Percentiles rank a stretch among this genome's conserved stretches.
Conservation (phyloP, 306 rosid genomes). For the Coriaria nepalensis region DNA sequence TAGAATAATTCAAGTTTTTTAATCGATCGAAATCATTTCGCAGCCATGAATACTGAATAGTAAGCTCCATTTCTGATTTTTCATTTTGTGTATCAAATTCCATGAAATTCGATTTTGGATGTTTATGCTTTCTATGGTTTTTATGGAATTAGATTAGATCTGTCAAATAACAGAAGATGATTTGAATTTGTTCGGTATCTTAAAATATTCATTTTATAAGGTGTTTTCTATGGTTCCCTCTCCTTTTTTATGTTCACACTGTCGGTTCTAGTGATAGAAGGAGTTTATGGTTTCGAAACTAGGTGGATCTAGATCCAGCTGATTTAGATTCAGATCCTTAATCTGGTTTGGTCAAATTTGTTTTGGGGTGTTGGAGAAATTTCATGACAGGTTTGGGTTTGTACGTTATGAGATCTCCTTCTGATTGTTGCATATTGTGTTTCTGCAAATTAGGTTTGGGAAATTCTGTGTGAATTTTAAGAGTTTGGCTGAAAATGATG, state of each 20-base stretch:
- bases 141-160: slow-evolving; percentile 22
- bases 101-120: slow-evolving; percentile 3
- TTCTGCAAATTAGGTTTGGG: neutral
- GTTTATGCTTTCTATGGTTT: neutral
- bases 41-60: slow-evolving; percentile 69
- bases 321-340: slow-evolving; percentile 22
- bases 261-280: too few relatives aligned
- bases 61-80: slow-evolving; percentile 20
- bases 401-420: too few relatives aligned
- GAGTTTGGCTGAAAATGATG: neutral
- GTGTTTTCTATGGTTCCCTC: neutral
- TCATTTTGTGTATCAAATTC: neutral
- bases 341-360: slow-evolving; percentile 1
- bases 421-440: too few relatives aligned
- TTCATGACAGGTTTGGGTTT: too few relatives aligned
- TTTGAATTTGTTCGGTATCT: slow-evolving; percentile 6
- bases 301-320: slow-evolving; percentile 17
- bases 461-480: neutral
- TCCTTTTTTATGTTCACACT: too few relatives aligned
- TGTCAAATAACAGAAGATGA: slow-evolving; percentile 1
- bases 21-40: slow-evolving; percentile 7
- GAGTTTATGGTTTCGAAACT: neutral
- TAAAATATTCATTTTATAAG: neutral
- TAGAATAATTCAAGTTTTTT: slow-evolving; percentile 1
- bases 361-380: too few relatives aligned